Conservation (phyloP, 495 filamentous ascomycete genomes). For the Viridothelium virens region DNA sequence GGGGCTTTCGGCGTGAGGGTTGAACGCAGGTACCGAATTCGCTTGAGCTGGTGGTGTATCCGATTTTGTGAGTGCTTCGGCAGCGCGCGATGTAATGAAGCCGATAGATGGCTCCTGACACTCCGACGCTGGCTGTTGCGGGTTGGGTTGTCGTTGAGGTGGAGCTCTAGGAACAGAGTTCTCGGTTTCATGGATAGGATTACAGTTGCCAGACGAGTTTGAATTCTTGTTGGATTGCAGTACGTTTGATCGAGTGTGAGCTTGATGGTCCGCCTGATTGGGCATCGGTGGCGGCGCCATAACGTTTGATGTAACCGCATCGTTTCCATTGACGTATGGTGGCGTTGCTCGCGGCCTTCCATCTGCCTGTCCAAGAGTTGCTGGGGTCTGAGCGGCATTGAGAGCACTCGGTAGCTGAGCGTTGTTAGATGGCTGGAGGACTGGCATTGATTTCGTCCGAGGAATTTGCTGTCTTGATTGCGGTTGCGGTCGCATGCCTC, state of each 20-base stretch:
- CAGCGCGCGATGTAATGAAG: slow-evolving; percentile 73
- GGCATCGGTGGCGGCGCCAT: not conserved
- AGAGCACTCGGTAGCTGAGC: slow-evolving; percentile 4
- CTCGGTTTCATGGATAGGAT: slow-evolving; percentile 13
- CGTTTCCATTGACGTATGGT: not conserved
- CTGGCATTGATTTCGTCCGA: slow-evolving; percentile 30
- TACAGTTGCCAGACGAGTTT: no score
- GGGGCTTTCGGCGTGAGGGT: slow-evolving; percentile 74
- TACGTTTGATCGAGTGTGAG: no score
- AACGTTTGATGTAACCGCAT: not conserved
- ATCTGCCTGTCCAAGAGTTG: not conserved
- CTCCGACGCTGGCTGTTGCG: not conserved
- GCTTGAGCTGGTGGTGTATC: slow-evolving; percentile 30
- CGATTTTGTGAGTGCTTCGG: slow-evolving; percentile 35
- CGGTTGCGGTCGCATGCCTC: slow-evolving; percentile 8
- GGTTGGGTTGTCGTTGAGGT: not conserved
- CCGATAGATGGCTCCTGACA: slow-evolving; percentile 38
- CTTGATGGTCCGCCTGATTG: slow-evolving; percentile 11
- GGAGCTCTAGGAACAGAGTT: not conserved
- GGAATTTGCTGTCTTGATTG: slow-evolving; percentile 20
- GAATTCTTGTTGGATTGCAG: no score
- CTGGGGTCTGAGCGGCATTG: slow-evolving; percentile 23
- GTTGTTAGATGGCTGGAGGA: slow-evolving; percentile 23
- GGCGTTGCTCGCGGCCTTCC: not conserved
- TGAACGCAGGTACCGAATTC: slow-evolving; percentile 55